These are phyloP conservation scores for Begonia loranthoides DNA, from an alignment of 306 rosid species.

Conservation along the genomic window DNA sequence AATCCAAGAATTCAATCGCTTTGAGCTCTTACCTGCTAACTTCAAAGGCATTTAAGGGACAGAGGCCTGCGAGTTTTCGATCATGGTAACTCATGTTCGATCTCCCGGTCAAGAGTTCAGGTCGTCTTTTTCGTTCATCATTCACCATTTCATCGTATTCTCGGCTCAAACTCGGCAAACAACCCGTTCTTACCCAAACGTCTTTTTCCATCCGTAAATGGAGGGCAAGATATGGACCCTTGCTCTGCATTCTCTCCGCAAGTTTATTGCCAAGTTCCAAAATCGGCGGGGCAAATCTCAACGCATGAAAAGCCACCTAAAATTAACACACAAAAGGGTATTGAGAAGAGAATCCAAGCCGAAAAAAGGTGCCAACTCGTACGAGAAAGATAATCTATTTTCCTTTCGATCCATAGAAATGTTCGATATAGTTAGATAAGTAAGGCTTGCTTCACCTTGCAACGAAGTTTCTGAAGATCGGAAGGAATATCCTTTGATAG, in stretches of 20 bases:
- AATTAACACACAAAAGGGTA: constrained; percentile 7
- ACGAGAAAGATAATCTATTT: too few species aligned
- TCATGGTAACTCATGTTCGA: constrained; percentile 92
- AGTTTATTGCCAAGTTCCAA: constrained; percentile 64
- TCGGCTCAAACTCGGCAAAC: constrained; percentile 71
- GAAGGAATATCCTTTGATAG: constrained; percentile 89
- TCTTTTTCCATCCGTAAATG: constrained; percentile 96
- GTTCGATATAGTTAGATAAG: too few species aligned
- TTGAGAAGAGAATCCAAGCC: too few species aligned
- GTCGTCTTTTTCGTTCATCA: constrained; percentile 58
- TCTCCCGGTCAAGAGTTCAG: constrained; percentile 75
- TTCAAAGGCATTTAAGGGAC: constrained; percentile 79
- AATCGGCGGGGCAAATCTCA: constrained; percentile 73
- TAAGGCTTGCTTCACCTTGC: constrained; percentile 44
- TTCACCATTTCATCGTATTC: constrained; percentile 60
- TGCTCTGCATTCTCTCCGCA: constrained; percentile 65
- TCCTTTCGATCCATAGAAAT: too few species aligned
- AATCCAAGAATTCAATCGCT: neutral
- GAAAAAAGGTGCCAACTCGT: too few species aligned
- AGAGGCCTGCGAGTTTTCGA: constrained; percentile 83
- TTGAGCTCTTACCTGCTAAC: constrained; percentile 48
- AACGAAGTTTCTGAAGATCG: constrained; percentile 93
- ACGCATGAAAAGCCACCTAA: constrained; percentile 95
- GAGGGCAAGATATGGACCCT: constrained; percentile 91
- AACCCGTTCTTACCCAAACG: constrained; percentile 98